A percentile compares a stretch with the other conserved stretches of the same genome.
phyloP scores from a whole-genome alignment of 2,329 filamentous ascomycete genomes.

The Aspergillus caelatus region DNA sequence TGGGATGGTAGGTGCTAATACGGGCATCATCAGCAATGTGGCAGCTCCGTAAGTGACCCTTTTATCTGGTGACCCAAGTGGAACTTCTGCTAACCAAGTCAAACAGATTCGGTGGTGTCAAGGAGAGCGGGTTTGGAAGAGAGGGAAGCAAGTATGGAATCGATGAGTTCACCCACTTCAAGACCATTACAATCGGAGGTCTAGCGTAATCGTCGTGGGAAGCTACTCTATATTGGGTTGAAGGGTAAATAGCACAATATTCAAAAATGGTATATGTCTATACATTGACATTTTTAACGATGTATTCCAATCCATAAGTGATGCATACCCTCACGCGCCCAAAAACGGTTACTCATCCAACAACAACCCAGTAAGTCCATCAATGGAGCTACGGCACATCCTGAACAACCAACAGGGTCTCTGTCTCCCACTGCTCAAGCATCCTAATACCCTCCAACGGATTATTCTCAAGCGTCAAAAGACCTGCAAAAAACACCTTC shows the following conservation, averaged over 20 bases:
- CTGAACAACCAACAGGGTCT: too few species aligned
- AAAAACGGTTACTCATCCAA: too few species aligned
- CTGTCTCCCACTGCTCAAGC: too few species aligned
- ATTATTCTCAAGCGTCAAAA: too few species aligned
- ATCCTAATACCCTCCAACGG: too few species aligned
- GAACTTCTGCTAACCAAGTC: not conserved
- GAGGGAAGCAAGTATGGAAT: not conserved
- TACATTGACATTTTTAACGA: too few species aligned
- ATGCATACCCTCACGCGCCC: too few species aligned
- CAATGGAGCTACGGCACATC: too few species aligned
- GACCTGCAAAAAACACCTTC: too few species aligned
- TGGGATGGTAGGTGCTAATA: slow-evolving; percentile 29
- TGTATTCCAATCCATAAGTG: too few species aligned
- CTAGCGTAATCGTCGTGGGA: not conserved
- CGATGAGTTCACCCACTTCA: not conserved
- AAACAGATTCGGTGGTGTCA: not conserved
- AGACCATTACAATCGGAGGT: not conserved
- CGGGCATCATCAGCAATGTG: slow-evolving; percentile 13
- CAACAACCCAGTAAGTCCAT: too few species aligned
- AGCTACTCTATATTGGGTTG: not conserved
- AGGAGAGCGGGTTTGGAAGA: not conserved
- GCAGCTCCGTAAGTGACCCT: not conserved
- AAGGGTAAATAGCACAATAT: not conserved
- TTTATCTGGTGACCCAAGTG: not conserved
- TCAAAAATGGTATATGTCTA: not conserved